A percentile compares a stretch with the other conserved stretches of the same genome.
phyloP scores from a whole-genome alignment of 2,329 filamentous ascomycete genomes.

The Clarireedia hainanense region DNA sequence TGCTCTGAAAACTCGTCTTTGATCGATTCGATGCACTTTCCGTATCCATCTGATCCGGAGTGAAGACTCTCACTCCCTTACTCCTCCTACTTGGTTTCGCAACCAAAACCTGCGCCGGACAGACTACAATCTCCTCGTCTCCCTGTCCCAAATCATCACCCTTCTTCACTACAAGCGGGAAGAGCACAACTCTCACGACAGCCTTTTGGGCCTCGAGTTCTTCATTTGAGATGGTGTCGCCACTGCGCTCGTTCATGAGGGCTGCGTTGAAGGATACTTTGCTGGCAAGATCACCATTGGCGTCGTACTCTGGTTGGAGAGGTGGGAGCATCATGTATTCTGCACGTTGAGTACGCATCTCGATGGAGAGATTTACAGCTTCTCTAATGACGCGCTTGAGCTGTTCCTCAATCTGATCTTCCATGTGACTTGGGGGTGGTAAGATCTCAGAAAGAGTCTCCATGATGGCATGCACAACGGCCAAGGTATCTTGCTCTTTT shows the following conservation, averaged over 20 bases:
- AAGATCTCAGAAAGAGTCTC: slow-evolving; percentile 76
- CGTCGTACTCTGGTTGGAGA: slow-evolving; percentile 88
- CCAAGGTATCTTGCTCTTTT: slow-evolving; percentile 84
- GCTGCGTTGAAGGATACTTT: slow-evolving; percentile 88
- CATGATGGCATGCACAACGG: slow-evolving; percentile 88
- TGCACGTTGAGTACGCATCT: slow-evolving; percentile 94
- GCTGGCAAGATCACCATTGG: slow-evolving; percentile 78
- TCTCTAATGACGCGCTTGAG: slow-evolving; percentile 80
- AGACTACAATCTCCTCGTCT: slow-evolving; percentile 92
- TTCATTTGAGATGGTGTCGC: slow-evolving; percentile 60
- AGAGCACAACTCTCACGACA: slow-evolving; percentile 84
- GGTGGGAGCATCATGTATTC: slow-evolving; percentile 99
- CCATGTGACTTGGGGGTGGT: slow-evolving; percentile 74
- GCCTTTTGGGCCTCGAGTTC: slow-evolving; percentile 70
- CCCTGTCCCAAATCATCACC: slow-evolving; percentile 81
- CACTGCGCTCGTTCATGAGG: slow-evolving; percentile 88
- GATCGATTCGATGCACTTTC: slow-evolving; percentile 14
- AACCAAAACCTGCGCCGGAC: slow-evolving; percentile 86
- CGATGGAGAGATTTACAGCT: slow-evolving; percentile 83
- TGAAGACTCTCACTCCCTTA: slow-evolving; percentile 17
- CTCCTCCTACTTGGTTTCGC: slow-evolving; percentile 36
- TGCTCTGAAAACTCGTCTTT: slow-evolving; percentile 26
- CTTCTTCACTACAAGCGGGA: slow-evolving; percentile 94
- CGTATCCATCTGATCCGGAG: slow-evolving; percentile 13
- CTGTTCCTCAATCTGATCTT: slow-evolving; percentile 73